phyloP scores from a whole-genome alignment of 305 asterid genomes.

The Fraxinus sp. region DNA sequence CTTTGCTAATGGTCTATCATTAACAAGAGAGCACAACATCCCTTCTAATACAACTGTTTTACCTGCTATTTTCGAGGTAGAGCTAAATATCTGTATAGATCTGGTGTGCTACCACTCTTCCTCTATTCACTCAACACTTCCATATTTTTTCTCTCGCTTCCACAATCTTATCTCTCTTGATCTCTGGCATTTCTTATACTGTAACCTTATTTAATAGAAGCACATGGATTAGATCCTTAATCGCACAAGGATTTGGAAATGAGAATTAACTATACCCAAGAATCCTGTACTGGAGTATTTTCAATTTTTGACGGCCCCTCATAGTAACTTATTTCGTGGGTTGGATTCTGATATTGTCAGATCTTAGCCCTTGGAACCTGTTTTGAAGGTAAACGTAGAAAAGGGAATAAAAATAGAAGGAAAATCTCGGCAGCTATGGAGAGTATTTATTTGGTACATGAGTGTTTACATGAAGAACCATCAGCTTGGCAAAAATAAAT shows the following conservation, averaged over 20 bases:
- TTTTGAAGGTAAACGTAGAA: not conserved
- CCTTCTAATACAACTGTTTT: conserved; percentile 9
- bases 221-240: not conserved
- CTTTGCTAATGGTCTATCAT: not conserved
- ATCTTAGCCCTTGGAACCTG: not conserved
- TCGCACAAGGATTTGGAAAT: not conserved
- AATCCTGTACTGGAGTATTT: not conserved
- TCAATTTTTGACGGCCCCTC: not conserved
- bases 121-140: not conserved
- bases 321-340: not conserved
- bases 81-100: not conserved
- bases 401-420: conserved; percentile 4
- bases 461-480: not conserved
- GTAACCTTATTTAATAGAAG: conserved; percentile 5
- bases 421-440: not conserved
- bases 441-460: conserved; percentile 5
- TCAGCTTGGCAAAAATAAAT: not conserved
- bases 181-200: not conserved
- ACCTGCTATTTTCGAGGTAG: not conserved
- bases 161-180: not conserved
- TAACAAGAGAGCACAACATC: not conserved
- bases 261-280: not conserved
- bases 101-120: not conserved
- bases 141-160: not conserved
- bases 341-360: not conserved